These are phyloP conservation scores for Aegle marmelos DNA, from an alignment of 345 rosid genomes.

Conservation along the genomic window DNA sequence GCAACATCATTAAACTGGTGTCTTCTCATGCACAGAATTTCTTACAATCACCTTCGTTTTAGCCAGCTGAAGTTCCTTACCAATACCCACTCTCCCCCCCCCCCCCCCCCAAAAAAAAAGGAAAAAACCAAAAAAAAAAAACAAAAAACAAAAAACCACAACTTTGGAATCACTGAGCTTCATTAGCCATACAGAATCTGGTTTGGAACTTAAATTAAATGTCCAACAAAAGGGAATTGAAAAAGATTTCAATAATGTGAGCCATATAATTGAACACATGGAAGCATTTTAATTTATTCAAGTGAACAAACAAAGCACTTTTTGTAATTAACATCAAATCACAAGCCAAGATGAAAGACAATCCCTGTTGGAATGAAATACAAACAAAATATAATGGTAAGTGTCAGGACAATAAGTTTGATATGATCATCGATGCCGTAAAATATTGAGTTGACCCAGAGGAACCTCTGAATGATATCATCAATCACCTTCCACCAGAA, in stretches of 20 bases:
- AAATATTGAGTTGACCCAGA: no score
- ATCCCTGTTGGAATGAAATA: background rate
- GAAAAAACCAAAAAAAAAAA: no score
- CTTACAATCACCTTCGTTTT: background rate
- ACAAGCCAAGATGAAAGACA: background rate
- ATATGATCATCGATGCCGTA: background rate
- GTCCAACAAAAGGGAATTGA: background rate
- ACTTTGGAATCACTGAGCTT: background rate
- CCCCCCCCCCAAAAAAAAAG: no score
- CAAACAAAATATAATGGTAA: conserved; percentile 2
- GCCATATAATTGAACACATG: background rate
- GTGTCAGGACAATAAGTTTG: background rate
- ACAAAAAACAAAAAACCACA: no score
- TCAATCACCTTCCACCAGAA: no score
- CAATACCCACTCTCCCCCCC: background rate
- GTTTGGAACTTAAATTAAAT: background rate
- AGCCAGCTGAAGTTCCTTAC: background rate
- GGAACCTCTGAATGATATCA: no score
- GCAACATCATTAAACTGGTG: background rate
- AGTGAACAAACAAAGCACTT: background rate
- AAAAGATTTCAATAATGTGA: background rate
- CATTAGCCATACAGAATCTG: background rate
- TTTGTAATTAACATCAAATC: background rate
- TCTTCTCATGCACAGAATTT: background rate
- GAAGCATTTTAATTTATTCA: background rate